Conservation (phyloP, 257 asterid species). For the Galeopsis tetrahit region DNA sequence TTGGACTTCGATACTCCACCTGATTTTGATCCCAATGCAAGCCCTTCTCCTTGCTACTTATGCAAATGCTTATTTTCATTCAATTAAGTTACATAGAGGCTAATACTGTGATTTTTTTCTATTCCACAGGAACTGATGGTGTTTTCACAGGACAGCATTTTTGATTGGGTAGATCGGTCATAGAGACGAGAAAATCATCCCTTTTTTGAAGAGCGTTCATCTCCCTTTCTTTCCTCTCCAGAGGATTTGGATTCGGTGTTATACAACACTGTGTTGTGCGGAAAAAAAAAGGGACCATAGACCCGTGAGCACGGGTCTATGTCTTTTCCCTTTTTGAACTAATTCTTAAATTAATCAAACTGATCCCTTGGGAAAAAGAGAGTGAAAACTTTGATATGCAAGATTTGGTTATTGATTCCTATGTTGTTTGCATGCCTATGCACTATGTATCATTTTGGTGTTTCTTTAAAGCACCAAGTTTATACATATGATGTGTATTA, state of each 20-base stretch:
- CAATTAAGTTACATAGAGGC: not conserved
- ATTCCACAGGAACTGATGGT: slow-evolving; percentile 62
- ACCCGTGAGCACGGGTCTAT: no score
- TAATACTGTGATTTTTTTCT: not conserved
- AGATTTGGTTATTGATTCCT: not conserved
- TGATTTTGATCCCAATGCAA: slow-evolving; percentile 57
- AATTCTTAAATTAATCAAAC: slow-evolving; percentile 7
- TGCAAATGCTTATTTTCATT: not conserved
- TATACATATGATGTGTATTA: no score
- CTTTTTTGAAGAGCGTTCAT: not conserved
- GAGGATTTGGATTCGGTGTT: not conserved
- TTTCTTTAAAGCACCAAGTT: no score
- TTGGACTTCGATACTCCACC: slow-evolving; percentile 71
- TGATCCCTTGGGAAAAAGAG: slow-evolving; percentile 2
- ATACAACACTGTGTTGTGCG: no score
- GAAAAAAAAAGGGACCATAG: no score
- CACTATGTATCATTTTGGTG: not conserved
- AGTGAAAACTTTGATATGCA: slow-evolving; percentile 1
- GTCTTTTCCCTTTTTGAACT: no score
- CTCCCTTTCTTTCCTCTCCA: slow-evolving; percentile 3
- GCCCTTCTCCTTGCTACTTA: slow-evolving; percentile 23
- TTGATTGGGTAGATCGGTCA: slow-evolving; percentile 52
- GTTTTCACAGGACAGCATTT: slow-evolving; percentile 61
- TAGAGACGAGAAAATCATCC: slow-evolving; percentile 29
- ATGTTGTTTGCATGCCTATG: not conserved